Base-by-base conservation (phyloP, 2,329 filamentous ascomycete species). In the Aspergillus quadrilineatus region DNA sequence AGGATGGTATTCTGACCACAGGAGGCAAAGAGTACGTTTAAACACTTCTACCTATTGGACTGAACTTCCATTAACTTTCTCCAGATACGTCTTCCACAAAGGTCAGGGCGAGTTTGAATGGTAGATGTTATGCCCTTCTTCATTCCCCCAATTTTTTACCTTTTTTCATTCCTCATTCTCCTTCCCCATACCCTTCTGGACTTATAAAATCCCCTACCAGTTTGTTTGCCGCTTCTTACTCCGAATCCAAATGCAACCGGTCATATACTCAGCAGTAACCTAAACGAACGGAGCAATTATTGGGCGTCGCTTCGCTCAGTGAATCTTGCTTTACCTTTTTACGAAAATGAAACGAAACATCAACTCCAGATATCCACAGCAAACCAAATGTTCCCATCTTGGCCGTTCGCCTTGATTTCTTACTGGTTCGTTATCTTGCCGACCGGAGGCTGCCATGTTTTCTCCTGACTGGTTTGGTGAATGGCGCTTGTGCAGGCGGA, bases 91-190 rank as follows among this genome's bases (percentile, higher is more conserved):
- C 63, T 99, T 99, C 79, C 92, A 96, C 80, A 97, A 97, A 77
- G 94, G 92, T 26, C 92, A 89, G 45, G 94, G 94, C 68, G 94
- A 97, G 77, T 97, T 97, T 66, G 94, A 99, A 76, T 99, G 94
- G 94, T 99, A 84, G 77, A 64, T 39, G 9, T 22, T 7, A 37
- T 41, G n/a, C 28, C 7, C 22, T 15, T 29, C 6, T n/a, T 29
- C 36, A 14, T 30, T 30, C 17, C 29, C 29, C 30, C n/a, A 39
- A 15, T 22, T 47, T 58, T 50, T 46, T 30, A 52, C 44, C 15
- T 49, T 36, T 46, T 50, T 26, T 50, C 37, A 43, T 37, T 49
- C 53, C 39, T 22, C 22, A 15, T n/a, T 22, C 34, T 8, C 34
- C 45, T 14, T 39, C 29, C 15, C n/a, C 37, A 8, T 49, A 50